Base-by-base conservation (phyloP, 768 basidiomycete species). In the Lentinula boryana region DNA sequence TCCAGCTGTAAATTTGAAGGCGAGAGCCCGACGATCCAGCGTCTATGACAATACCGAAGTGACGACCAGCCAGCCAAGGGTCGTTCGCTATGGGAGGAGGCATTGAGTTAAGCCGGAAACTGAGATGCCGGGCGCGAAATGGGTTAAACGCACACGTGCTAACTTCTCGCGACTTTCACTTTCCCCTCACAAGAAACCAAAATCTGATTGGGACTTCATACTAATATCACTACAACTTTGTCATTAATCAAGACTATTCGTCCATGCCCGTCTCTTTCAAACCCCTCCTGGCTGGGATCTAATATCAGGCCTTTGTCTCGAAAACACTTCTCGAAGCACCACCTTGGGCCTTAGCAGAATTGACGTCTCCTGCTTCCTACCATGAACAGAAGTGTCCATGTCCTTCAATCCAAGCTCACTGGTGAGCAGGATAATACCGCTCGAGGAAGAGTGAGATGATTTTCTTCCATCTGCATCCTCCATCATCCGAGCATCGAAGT, bases 1-100 rank as follows among this genome's bases (percentile, higher is more conserved):
- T 83, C 97, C 96, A 99, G 71, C 92, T 94, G 76, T 99, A 98
- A 66, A 98, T 93, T 72, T 98, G 95, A 38, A 98, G 78, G 58
- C 97, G 80, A 4, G 96, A 98, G 32, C 97, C 97, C 23, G 95
- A 98, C 71, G 95, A 97, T 63, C 97, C 97, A 70, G 97, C 97
- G 78, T 99, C 97, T 73, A 99, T 93, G 63, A 98, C 95, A 62
- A 98, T 83, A 62, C 93, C 94, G 74, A 93, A 96, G 67, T 88
- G 86, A 65, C 93, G 86, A 59, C 85, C 85, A 62, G 81, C 75
- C 60, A 91, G 81, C 92, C 92, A 94, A 63, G 86, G 74, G 70
- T 92, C 84, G 65, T 79, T 79, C 57, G 76, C 82, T 61, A 81
- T 84, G 62, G 89, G 87, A 53, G 92, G 89, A 49, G 90, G 87